Evolutionary conservation across 352 stramenopile genomes (phyloP).

Genomic region (Peronospora tabacina): DNA sequence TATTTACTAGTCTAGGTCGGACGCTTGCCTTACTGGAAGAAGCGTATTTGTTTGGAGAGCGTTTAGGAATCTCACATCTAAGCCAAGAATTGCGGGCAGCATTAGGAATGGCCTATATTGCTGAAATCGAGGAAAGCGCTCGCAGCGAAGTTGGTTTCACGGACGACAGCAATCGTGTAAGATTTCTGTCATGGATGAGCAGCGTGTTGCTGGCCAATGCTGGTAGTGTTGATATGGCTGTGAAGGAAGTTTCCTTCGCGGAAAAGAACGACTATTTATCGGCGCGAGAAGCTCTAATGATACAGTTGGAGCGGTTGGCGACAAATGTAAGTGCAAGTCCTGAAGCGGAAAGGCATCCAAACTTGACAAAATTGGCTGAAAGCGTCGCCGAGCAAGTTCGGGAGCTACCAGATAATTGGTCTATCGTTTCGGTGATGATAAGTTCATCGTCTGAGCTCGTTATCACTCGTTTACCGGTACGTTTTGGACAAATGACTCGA

Average conservation of each 20-base stretch:
- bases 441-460: slow-evolving; percentile 40
- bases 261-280: slow-evolving; percentile 8
- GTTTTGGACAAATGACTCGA: background rate
- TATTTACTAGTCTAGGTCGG: slow-evolving; percentile 31
- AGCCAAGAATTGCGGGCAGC: slow-evolving; percentile 36
- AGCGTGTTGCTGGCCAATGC: slow-evolving; percentile 34
- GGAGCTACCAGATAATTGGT: slow-evolving; percentile 34
- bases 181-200: slow-evolving; percentile 36
- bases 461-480: slow-evolving; percentile 37
- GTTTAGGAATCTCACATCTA: slow-evolving; percentile 39
- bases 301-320: slow-evolving; percentile 20
- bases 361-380: slow-evolving; percentile 18
- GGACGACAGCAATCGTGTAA: background rate
- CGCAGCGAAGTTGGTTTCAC: slow-evolving; percentile 2
- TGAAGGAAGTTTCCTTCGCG: background rate
- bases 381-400: slow-evolving; percentile 20
- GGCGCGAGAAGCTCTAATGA: slow-evolving; percentile 13
- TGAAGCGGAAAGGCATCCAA: slow-evolving; percentile 1
- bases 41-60: slow-evolving; percentile 32
- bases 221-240: slow-evolving; percentile 13
- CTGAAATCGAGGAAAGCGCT: slow-evolving; percentile 22
- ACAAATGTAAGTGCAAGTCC: slow-evolving; percentile 1
- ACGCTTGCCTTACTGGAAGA: slow-evolving; percentile 38
- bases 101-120: slow-evolving; percentile 44
- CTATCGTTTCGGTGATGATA: slow-evolving; percentile 37